Evolutionary conservation across 2,329 filamentous ascomycete species (phyloP).

Genomic region (Harringtonia lauricola): DNA sequence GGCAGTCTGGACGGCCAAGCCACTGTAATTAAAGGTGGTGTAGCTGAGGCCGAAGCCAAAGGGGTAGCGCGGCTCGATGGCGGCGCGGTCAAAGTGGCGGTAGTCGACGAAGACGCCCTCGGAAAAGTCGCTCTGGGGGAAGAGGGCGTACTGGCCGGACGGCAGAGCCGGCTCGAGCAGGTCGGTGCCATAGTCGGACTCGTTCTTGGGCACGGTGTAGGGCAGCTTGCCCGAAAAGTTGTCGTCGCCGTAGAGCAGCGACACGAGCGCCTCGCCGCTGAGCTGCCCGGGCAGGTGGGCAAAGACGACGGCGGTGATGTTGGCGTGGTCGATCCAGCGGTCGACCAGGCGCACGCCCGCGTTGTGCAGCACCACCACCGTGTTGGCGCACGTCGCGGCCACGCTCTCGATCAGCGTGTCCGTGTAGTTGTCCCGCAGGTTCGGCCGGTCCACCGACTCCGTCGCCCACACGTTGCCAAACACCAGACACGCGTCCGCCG

Average conservation of each 20-base stretch:
- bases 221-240: conserved; percentile 46
- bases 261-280: conserved; percentile 40
- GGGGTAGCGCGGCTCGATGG: conserved; percentile 37
- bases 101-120: conserved; percentile 42
- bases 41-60: conserved; percentile 47
- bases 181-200: conserved; percentile 37
- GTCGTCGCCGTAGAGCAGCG: conserved; percentile 43
- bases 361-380: conserved; percentile 53
- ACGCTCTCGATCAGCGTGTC: conserved; percentile 37
- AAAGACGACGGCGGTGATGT: conserved; percentile 51
- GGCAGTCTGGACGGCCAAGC: conserved; percentile 72
- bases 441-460: conserved; percentile 47
- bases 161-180: conserved; percentile 26
- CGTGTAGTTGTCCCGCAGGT: conserved; percentile 48
- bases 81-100: conserved; percentile 37
- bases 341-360: conserved; percentile 49
- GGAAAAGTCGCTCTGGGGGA: conserved; percentile 35
- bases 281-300: conserved; percentile 54
- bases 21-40: conserved; percentile 45
- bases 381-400: conserved; percentile 37
- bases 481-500: conserved; percentile 44
- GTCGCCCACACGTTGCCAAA: conserved; percentile 49
- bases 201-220: conserved; percentile 42
- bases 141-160: conserved; percentile 38
- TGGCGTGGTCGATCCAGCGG: conserved; percentile 46